Conservation (phyloP, 176 grass and related monocot species). For the Stipa capillata region DNA sequence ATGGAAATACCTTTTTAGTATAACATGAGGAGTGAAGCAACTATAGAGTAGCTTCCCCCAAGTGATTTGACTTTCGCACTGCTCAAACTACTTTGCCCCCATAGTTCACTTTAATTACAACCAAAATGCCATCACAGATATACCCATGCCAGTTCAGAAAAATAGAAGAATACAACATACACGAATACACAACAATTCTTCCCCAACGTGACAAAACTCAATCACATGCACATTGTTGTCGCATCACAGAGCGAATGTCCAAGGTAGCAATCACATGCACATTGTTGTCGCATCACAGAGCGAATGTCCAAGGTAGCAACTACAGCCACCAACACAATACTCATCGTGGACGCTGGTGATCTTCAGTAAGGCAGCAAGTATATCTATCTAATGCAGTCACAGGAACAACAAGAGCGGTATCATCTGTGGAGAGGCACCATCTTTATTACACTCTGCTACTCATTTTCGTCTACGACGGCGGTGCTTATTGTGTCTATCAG, state of each 20-base stretch:
- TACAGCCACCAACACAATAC: background rate
- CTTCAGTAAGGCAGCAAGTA: background rate
- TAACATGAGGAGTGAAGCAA: too few relatives aligned
- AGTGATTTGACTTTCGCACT: too few relatives aligned
- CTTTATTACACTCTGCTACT: background rate
- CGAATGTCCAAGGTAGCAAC: background rate
- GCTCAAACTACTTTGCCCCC: too few relatives aligned
- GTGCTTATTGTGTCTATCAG: conserved; percentile 1
- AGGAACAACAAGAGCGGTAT: background rate
- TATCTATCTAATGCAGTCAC: background rate
- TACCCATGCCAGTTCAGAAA: too few relatives aligned
- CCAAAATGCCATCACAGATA: too few relatives aligned
- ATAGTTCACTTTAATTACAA: too few relatives aligned
- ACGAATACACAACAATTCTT: background rate
- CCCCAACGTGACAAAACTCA: background rate
- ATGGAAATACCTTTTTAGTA: too few relatives aligned
- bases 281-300: background rate
- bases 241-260: background rate
- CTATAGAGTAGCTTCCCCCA: too few relatives aligned
- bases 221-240: background rate
- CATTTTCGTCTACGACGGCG: conserved; percentile 29
- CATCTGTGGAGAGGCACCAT: background rate
- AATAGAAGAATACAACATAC: background rate
- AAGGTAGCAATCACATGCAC: background rate
- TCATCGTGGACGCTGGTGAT: background rate